phyloP scores from a whole-genome alignment of 2,329 filamentous ascomycete genomes.

The Exophiala dermatitidis region DNA sequence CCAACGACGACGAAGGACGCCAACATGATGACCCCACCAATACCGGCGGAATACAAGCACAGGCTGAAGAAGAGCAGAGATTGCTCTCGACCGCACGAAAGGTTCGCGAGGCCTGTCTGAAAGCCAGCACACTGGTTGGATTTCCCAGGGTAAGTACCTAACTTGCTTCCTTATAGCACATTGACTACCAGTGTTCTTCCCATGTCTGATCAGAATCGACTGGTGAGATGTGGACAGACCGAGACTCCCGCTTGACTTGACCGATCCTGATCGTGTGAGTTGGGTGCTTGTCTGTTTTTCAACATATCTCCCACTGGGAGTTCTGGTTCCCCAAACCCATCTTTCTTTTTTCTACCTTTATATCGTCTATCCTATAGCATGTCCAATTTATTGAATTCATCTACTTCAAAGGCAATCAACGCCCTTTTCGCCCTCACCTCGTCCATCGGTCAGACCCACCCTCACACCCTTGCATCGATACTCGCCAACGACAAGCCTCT shows the following conservation, averaged over 20 bases:
- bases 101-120: slow-evolving; percentile 29
- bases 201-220: no score
- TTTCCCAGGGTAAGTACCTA: slow-evolving; percentile 27
- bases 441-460: slow-evolving; percentile 21
- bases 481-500: background rate
- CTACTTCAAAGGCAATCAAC: slow-evolving; percentile 25
- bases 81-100: slow-evolving; percentile 22
- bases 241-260: no score
- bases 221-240: no score
- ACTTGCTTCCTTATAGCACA: no score
- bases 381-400: background rate
- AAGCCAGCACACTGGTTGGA: slow-evolving; percentile 29
- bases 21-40: background rate
- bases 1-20: background rate
- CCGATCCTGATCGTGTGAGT: no score
- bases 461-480: background rate
- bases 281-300: no score
- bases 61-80: slow-evolving; percentile 2
- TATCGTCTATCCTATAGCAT: background rate
- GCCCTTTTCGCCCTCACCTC: slow-evolving; percentile 26
- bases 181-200: no score
- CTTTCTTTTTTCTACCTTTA: background rate
- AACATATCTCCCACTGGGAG: no score
- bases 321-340: background rate
- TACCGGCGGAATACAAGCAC: background rate